Percentiles rank a stretch among this genome's conserved stretches.
Evolutionary conservation across 2,329 filamentous ascomycete genomes (phyloP).

Genomic region (Hypocrella siamensis): DNA sequence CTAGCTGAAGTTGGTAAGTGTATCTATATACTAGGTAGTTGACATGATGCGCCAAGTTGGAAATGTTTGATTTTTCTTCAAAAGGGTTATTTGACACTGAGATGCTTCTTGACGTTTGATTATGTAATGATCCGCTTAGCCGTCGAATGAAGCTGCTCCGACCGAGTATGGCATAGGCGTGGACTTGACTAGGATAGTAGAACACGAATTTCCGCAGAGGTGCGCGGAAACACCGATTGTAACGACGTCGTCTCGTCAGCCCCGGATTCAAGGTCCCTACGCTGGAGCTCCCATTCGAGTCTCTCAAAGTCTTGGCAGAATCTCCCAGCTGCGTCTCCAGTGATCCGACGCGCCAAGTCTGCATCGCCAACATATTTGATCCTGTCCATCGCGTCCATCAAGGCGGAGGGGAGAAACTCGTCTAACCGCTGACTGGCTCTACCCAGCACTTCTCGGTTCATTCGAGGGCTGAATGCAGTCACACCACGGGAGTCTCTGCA

Average conservation of each 20-base stretch:
- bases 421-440: slow-evolving; percentile 64
- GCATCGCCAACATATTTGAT: slow-evolving; percentile 60
- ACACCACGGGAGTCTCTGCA: slow-evolving; percentile 26
- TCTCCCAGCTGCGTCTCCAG: slow-evolving; percentile 63
- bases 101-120: no score
- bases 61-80: no score
- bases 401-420: slow-evolving; percentile 78
- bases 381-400: slow-evolving; percentile 82
- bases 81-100: no score
- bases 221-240: slow-evolving; percentile 36
- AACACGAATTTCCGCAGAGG: slow-evolving; percentile 43
- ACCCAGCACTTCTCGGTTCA: slow-evolving; percentile 39
- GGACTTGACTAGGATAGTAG: slow-evolving; percentile 36
- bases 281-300: slow-evolving; percentile 32
- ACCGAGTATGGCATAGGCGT: no score
- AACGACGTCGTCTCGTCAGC: slow-evolving; percentile 11
- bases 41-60: no score
- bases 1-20: no score
- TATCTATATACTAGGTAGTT: no score
- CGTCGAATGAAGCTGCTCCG: no score
- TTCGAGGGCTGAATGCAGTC: slow-evolving; percentile 17
- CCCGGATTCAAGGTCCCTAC: slow-evolving; percentile 19
- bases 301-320: slow-evolving; percentile 77
- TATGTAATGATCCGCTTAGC: no score
- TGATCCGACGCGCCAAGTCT: slow-evolving; percentile 56